These are phyloP conservation scores for Fraxinus albicans DNA, from an alignment of 305 asterid genomes.

Conservation along the genomic window DNA sequence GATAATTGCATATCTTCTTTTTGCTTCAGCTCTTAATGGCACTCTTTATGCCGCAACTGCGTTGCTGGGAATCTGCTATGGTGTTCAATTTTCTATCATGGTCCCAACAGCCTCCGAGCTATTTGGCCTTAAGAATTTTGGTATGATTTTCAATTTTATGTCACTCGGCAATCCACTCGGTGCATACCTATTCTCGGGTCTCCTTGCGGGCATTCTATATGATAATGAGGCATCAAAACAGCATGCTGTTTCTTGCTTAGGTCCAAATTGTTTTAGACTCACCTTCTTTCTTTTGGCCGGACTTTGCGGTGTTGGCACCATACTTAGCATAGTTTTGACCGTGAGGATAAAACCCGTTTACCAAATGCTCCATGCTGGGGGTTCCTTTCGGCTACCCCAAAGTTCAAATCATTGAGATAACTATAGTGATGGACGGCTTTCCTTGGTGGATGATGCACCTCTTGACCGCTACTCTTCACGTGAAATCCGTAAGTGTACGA, in stretches of 20 bases:
- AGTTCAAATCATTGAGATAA: conserved; percentile 35
- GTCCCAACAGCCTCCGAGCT: conserved; percentile 75
- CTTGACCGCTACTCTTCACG: not conserved
- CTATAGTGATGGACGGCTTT: conserved; percentile 1
- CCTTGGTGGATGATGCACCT: not conserved
- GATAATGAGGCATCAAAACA: conserved; percentile 68
- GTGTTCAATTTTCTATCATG: conserved; percentile 61
- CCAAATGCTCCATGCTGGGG: conserved; percentile 67
- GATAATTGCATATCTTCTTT: conserved; percentile 56
- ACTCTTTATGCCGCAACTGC: conserved; percentile 54
- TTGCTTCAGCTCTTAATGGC: conserved; percentile 49
- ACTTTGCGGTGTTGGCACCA: conserved; percentile 42
- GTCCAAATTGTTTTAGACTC: conserved; percentile 60
- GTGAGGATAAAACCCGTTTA: conserved; percentile 60
- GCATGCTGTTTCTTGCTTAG: conserved; percentile 50
- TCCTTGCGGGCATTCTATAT: conserved; percentile 62
- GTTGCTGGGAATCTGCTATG: conserved; percentile 74
- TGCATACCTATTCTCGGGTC: conserved; percentile 63
- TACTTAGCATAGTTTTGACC: conserved; percentile 54
- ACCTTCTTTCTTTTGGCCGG: conserved; percentile 66
- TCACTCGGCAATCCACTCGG: conserved; percentile 69
- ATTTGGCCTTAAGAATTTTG: conserved; percentile 66
- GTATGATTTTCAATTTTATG: conserved; percentile 62
- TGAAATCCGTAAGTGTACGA: too few species aligned
- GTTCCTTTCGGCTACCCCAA: conserved; percentile 57